Evolutionary conservation across 345 rosid species (phyloP), one percentile per base, ranked within the genome.

Genomic region (Corchorus capsularis): DNA sequence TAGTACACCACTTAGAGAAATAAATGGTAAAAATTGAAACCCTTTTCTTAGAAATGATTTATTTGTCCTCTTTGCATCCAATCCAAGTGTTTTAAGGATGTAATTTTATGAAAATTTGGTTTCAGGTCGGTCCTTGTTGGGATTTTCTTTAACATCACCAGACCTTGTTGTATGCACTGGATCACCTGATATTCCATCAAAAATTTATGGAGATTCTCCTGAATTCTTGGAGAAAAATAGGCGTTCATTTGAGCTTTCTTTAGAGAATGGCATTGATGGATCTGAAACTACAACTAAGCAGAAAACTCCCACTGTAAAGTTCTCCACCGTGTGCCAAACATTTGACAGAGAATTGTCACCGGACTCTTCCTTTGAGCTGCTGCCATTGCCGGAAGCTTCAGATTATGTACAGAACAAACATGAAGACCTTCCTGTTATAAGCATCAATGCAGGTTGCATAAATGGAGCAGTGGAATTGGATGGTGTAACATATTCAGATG

Each of bases 321-420:
- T 92, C 71, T 92, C 99, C 6, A 76, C 91, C 0, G 76, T 88
- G 2, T 82, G 84, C 79, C 94, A 89, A 82, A 86, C 90, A 22
- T 92, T 90, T 32, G 77, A 78, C 22, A 83, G 69, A 54, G 89
- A 86, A 72, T 69, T 83, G 74, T 85, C 98, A 67, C 94, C 98
- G 0, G 93, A 89, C 69, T 91, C 94, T 71, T 96, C 99, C 37
- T 93, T 96, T 14, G 94, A 91, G 84, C 91, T 96, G 63, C 87
- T 85, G 72, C 90, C 87, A 1, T 82, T 77, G 16, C 79, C 80
- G 27, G 75, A 13, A 49, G 52, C 34, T 71, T 77, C 77, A 67
- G 80, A 79, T 32, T 49, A 68, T 32, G 63, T 53, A 0, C 56
- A 59, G 49, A 54, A 81, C 74, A 72, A 74, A 20, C 6, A 62